phyloP scores from a whole-genome alignment of 768 basidiomycete species.

The Collybia sordida region DNA sequence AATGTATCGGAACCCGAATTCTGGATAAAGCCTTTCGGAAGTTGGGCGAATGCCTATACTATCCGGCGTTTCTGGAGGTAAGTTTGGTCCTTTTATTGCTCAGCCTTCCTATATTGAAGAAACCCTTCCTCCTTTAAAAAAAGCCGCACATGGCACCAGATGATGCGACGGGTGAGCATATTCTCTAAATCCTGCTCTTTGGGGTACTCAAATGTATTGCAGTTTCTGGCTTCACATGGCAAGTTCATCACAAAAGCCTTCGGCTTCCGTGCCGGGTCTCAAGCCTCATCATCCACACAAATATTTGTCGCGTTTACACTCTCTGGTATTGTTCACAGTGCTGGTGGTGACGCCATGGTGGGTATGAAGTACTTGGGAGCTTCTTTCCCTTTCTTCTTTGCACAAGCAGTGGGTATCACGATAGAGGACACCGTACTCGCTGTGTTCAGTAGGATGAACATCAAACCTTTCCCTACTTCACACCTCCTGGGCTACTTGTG shows the following conservation, averaged over 20 bases:
- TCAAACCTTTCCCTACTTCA: background rate
- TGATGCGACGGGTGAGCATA: slow-evolving; percentile 20
- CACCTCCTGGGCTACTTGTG: slow-evolving; percentile 3
- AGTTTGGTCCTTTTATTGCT: slow-evolving; percentile 5
- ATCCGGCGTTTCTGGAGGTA: slow-evolving; percentile 31
- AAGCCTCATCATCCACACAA: slow-evolving; percentile 20
- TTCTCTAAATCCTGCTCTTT: background rate
- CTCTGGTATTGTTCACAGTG: slow-evolving; percentile 26
- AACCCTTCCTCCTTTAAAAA: too few species aligned
- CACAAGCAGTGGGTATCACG: slow-evolving; percentile 28
- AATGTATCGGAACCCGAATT: slow-evolving; percentile 15
- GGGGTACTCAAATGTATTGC: background rate
- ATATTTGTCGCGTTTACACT: slow-evolving; percentile 24
- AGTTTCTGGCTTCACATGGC: slow-evolving; percentile 21
- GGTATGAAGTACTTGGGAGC: slow-evolving; percentile 11
- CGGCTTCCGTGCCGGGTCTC: slow-evolving; percentile 16
- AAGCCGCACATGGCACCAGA: slow-evolving; percentile 29
- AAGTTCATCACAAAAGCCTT: slow-evolving; percentile 10
- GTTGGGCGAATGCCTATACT: slow-evolving; percentile 26
- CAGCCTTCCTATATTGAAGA: background rate
- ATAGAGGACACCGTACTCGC: slow-evolving; percentile 25
- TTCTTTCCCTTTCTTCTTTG: slow-evolving; percentile 26
- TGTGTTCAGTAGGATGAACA: slow-evolving; percentile 2
- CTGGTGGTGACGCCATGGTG: slow-evolving; percentile 24
- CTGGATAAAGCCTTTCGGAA: slow-evolving; percentile 28